phyloP scores from a whole-genome alignment of 2,329 filamentous ascomycete species.

The Calcarisporium arbuscula region DNA sequence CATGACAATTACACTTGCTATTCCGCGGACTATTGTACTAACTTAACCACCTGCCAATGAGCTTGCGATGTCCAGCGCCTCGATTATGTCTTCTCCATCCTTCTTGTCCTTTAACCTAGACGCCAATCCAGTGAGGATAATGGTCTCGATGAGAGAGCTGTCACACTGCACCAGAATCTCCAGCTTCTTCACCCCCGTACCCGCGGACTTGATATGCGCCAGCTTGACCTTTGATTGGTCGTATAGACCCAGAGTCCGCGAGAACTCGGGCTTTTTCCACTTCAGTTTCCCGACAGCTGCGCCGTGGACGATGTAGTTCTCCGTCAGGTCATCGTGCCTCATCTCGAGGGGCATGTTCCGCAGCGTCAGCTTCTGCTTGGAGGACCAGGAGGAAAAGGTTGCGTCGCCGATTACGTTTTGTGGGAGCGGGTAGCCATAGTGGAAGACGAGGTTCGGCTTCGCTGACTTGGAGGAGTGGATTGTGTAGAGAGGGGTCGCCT shows the following conservation, averaged over 20 bases:
- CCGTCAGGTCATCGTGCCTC: conserved; percentile 11
- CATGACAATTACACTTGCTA: too few relatives aligned
- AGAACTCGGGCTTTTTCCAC: conserved; percentile 18
- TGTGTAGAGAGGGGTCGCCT: conserved; percentile 14
- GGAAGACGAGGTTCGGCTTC: conserved; percentile 13
- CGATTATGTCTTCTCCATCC: background rate
- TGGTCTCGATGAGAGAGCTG: conserved; percentile 13
- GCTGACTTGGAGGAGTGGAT: conserved; percentile 9
- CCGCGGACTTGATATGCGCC: conserved; percentile 15
- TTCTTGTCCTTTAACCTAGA: conserved; percentile 9
- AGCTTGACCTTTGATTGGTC: conserved; percentile 13
- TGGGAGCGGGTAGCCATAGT: conserved; percentile 10
- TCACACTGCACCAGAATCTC: conserved; percentile 15
- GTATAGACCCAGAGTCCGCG: conserved; percentile 11
- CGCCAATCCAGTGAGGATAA: conserved; percentile 14
- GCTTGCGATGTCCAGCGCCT: too few relatives aligned
- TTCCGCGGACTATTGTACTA: too few relatives aligned
- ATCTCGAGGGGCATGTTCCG: conserved; percentile 14
- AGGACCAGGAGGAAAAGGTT: conserved; percentile 12
- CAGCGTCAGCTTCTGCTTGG: conserved; percentile 13
- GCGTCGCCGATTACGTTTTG: conserved; percentile 13
- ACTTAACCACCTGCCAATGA: too few relatives aligned
- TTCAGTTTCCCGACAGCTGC: conserved; percentile 17
- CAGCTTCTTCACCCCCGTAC: conserved; percentile 13
- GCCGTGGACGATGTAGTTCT: conserved; percentile 11